A percentile compares a stretch with the other conserved stretches of the same genome.
Evolutionary conservation across 1,284 basidiomycete species (phyloP).

Genomic region (Moesziomyces globuligerus): DNA sequence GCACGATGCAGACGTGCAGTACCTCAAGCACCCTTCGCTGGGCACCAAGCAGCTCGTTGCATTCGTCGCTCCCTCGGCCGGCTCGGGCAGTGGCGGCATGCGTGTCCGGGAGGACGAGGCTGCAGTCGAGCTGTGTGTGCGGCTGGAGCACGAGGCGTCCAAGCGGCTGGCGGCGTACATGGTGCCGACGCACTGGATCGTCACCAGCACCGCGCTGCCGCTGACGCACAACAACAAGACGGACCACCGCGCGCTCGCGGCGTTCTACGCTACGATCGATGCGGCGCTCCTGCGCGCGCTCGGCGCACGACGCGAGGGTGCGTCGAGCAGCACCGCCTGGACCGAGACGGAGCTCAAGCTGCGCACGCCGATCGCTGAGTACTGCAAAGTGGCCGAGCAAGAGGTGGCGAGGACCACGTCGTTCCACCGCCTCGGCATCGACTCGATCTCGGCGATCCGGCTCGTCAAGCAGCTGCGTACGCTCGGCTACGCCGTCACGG

Average conservation of each 20-base stretch:
- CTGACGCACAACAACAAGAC: constrained; percentile 66
- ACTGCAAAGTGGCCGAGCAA: constrained; percentile 24
- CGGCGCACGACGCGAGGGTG: constrained; percentile 20
- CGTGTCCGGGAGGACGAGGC: constrained; percentile 27
- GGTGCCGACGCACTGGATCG: constrained; percentile 58
- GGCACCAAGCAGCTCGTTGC: constrained; percentile 60
- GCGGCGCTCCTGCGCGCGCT: constrained; percentile 19
- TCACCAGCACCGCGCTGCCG: constrained; percentile 43
- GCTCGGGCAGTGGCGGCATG: constrained; percentile 6
- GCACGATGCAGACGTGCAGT: constrained; percentile 56
- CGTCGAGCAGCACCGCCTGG: constrained; percentile 23
- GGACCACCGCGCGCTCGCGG: constrained; percentile 48
- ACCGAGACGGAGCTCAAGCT: constrained; percentile 33
- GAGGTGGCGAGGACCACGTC: constrained; percentile 46
- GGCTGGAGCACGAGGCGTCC: constrained; percentile 42
- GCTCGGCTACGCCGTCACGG: constrained; percentile 31
- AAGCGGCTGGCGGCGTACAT: constrained; percentile 59
- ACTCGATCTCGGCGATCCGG: constrained; percentile 61
- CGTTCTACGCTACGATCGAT: constrained; percentile 36
- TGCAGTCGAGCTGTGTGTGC: constrained; percentile 33
- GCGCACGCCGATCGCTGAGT: constrained; percentile 22
- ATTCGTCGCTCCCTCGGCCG: constrained; percentile 35
- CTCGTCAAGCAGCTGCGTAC: constrained; percentile 41
- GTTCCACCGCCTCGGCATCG: constrained; percentile 63
- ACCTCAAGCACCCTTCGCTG: constrained; percentile 58